These are phyloP conservation scores for Solioccasus polychromus DNA, from an alignment of 768 basidiomycete genomes.

Conservation along the genomic window DNA sequence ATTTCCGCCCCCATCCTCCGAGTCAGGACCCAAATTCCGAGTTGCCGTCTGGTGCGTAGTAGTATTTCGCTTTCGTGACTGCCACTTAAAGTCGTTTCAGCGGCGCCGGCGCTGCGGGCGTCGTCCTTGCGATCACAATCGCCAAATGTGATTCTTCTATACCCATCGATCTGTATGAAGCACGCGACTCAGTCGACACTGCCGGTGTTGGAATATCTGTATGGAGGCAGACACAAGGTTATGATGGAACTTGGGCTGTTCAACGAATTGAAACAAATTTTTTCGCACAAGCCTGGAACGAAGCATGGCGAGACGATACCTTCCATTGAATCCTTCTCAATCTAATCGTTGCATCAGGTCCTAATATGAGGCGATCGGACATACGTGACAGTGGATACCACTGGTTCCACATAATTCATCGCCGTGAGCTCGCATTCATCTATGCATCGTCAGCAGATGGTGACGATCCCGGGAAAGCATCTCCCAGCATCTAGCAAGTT, in stretches of 20 bases:
- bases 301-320: conserved; percentile 12
- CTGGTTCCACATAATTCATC: too few relatives aligned
- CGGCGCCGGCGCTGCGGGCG: conserved; percentile 44
- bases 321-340: background rate
- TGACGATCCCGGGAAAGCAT: conserved; percentile 15
- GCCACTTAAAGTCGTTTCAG: conserved; percentile 9
- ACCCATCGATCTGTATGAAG: conserved; percentile 46
- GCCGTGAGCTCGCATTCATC: too few relatives aligned
- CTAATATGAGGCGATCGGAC: background rate
- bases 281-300: conserved; percentile 5
- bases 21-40: conserved; percentile 8
- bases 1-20: too few relatives aligned
- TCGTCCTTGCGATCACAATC: conserved; percentile 42
- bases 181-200: conserved; percentile 37
- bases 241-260: conserved; percentile 42
- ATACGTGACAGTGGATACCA: too few relatives aligned
- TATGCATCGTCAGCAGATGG: conserved; percentile 25
- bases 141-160: conserved; percentile 31
- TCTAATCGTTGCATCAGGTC: conserved; percentile 22
- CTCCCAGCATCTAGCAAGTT: conserved; percentile 20
- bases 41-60: conserved; percentile 13
- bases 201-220: conserved; percentile 44
- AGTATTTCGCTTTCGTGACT: too few relatives aligned
- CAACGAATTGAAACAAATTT: conserved; percentile 28
- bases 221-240: conserved; percentile 45